Conservation (phyloP, 192 early-diverging fungal species). For the Fimicolochytrium jonesii region DNA sequence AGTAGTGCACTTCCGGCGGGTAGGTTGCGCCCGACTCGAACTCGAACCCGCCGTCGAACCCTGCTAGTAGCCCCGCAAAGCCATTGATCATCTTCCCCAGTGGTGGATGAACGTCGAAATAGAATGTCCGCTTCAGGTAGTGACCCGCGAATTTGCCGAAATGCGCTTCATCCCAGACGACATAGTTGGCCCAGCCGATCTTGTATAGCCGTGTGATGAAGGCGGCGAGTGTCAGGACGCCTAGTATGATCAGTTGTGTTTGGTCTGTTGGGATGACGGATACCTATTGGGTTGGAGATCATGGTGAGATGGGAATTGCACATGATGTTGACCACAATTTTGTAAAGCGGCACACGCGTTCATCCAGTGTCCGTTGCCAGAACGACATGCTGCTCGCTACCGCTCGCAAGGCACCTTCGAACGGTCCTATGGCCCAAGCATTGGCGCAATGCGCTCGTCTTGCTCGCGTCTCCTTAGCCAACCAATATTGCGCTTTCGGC, state of each 20-base stretch:
- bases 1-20: constrained; percentile 77
- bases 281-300: too few species aligned
- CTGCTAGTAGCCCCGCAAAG: constrained; percentile 73
- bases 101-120: constrained; percentile 98
- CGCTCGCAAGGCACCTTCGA: too few species aligned
- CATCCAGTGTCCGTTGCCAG: too few species aligned
- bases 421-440: too few species aligned
- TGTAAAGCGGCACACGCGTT: too few species aligned
- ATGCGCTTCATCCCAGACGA: constrained; percentile 61
- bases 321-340: too few species aligned
- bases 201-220: constrained; percentile 51
- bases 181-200: constrained; percentile 42
- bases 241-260: constrained; percentile 1
- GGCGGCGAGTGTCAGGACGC: constrained; percentile 27
- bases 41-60: constrained; percentile 81
- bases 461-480: too few species aligned
- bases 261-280: too few species aligned
- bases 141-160: constrained; percentile 86
- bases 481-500: too few species aligned
- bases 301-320: too few species aligned
- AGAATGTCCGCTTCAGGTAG: constrained; percentile 91
- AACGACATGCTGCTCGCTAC: too few species aligned
- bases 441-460: too few species aligned
- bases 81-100: constrained; percentile 95
- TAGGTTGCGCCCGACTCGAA: constrained; percentile 80